Evolutionary conservation across 1,284 basidiomycete genomes (phyloP), one percentile per base, ranked within the genome.

Genomic region (Cystobasidium sp.): DNA sequence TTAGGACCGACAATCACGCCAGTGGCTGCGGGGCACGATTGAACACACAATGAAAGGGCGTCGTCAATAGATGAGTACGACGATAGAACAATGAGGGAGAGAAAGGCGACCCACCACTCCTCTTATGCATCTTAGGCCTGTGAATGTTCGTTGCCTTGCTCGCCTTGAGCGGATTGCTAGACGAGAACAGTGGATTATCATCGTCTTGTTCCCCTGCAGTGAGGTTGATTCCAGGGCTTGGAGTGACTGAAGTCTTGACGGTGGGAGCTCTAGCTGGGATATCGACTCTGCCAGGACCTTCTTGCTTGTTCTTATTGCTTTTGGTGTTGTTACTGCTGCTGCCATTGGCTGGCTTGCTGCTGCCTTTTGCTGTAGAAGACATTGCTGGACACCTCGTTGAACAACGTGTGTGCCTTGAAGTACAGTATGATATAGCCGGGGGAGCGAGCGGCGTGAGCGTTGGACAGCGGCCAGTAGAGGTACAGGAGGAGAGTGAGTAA

Each of bases 1-100:
- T 64, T 64, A 12, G 74, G 75, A 5, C 76, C 78, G 55, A 77
- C 76, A 52, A 76, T 75, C 62, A 77, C 74, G 7, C 75, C 76
- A 70, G 70, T 62, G 20, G 58, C 41, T 52, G 18, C 18, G 24
- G 16, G 49, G 18, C 24, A 70, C 16, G 43, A 5, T n/a, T 53
- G n/a, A 58, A 22, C 56, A 58, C n/a, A 14, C 16, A 53, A 43
- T 20, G 62, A 37, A 10, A 12, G 55, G 22, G 22, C 22, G 55
- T 39, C 20, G 5, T 5, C 1, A 18, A 18, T n/a, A 39, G 43
- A 31, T 31, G 31, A 31, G 31, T 31, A 31, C 20, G 14, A 62
- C 3, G 24, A 53, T 46, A 46, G 3, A 0, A n/a, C 41, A 51
- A 65, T 65, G 8, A 58, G 31, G n/a, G 14, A 68, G 16, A 20